A percentile compares a stretch with the other conserved stretches of the same genome.
phyloP scores from a whole-genome alignment of 345 rosid species.

The Lepidium sativum region DNA sequence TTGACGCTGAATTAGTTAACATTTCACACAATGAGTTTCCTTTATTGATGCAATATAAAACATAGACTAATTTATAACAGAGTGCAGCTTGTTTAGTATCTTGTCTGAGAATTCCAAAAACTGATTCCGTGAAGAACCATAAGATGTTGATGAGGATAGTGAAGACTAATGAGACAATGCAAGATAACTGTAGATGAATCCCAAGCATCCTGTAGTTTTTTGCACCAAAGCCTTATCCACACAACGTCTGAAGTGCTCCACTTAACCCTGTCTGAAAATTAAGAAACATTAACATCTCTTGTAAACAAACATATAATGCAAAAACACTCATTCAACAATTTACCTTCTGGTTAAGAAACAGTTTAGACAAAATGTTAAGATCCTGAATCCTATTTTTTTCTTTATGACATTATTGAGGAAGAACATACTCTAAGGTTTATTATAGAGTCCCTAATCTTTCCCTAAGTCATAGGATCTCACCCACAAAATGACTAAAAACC shows the following conservation, averaged over 20 bases:
- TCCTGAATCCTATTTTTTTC: too few relatives aligned
- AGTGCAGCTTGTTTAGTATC: constrained; percentile 50
- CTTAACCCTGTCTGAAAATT: constrained; percentile 49
- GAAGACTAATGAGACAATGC: constrained; percentile 44
- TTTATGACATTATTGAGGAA: too few relatives aligned
- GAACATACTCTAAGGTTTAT: too few relatives aligned
- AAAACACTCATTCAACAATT: too few relatives aligned
- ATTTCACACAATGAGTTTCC: background rate
- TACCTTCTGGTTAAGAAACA: background rate
- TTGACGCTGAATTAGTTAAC: constrained; percentile 34
- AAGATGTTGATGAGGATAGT: constrained; percentile 43
- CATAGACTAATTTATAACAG: background rate
- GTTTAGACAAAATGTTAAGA: too few relatives aligned
- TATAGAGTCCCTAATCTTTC: too few relatives aligned
- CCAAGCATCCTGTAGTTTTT: constrained; percentile 52
- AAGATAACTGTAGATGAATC: constrained; percentile 63
- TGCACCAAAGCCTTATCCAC: constrained; percentile 88
- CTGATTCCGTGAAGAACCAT: constrained; percentile 48
- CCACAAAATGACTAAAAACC: too few relatives aligned
- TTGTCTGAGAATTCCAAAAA: constrained; percentile 45
- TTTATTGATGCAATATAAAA: background rate
- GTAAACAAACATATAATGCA: too few relatives aligned
- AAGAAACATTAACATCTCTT: background rate
- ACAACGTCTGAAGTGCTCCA: constrained; percentile 78
- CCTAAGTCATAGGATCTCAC: too few relatives aligned